A percentile compares a stretch with the other conserved stretches of the same genome.
These are phyloP conservation scores for Nemania sp. DNA, from an alignment of 2,329 filamentous ascomycete species.

Conservation along the genomic window DNA sequence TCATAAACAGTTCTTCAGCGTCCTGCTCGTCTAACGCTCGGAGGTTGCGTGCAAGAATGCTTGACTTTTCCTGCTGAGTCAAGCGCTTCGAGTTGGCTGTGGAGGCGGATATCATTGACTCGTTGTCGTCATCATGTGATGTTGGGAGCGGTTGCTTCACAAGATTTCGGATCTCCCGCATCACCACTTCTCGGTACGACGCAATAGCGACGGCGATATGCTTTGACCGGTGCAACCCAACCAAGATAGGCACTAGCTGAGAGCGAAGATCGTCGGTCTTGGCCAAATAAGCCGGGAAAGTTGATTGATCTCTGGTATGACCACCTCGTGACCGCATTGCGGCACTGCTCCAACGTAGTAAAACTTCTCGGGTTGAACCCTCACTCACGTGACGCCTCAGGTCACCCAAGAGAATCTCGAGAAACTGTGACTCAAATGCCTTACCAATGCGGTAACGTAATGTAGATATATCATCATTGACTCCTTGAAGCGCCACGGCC, in stretches of 20 bases:
- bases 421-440: slow-evolving; percentile 81
- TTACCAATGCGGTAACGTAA: slow-evolving; percentile 83
- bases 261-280: slow-evolving; percentile 72
- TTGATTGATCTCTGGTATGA: slow-evolving; percentile 68
- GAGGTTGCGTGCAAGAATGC: slow-evolving; percentile 84
- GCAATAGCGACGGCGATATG: slow-evolving; percentile 81
- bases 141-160: slow-evolving; percentile 87
- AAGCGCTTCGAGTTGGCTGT: slow-evolving; percentile 71
- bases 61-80: slow-evolving; percentile 86
- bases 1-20: slow-evolving; percentile 79
- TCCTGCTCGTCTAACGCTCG: slow-evolving; percentile 81
- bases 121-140: slow-evolving; percentile 90
- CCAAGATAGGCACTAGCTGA: slow-evolving; percentile 71
- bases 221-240: slow-evolving; percentile 79
- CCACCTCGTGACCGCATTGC: slow-evolving; percentile 72
- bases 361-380: slow-evolving; percentile 71
- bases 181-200: slow-evolving; percentile 79
- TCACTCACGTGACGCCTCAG: slow-evolving; percentile 77
- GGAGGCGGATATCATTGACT: slow-evolving; percentile 84
- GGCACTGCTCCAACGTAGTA: slow-evolving; percentile 83
- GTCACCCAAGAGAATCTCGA: slow-evolving; percentile 77
- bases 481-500: slow-evolving; percentile 78
- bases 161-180: slow-evolving; percentile 83
- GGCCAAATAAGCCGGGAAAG: slow-evolving; percentile 77
- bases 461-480: slow-evolving; percentile 75